Evolutionary conservation across 805 yeast genomes (phyloP), one percentile per base, ranked within the genome.

Genomic region (Starmerella potacharoeniae): DNA sequence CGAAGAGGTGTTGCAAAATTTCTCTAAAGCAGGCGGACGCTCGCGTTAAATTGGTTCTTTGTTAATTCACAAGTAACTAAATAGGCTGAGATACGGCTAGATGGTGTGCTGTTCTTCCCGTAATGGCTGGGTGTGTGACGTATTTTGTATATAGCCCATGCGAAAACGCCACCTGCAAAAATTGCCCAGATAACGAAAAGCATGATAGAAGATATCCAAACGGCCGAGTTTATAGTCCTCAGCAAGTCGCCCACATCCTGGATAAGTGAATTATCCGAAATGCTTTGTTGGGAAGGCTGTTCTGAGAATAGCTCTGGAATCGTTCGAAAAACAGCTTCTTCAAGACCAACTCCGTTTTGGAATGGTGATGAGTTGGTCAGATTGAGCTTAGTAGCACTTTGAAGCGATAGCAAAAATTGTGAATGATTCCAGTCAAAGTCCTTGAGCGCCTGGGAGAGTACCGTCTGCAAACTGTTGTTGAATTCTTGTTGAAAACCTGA

Each of bases 11-110:
- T 53, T 66, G 30, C 62, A 57, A 8, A 67, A 67, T 54, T 62
- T 71, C 49, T 60, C 65, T 13, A 55, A 55, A 16, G 73, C 71
- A 6, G 76, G 76, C 35, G 76, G 75, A 4, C 69, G 76, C 31
- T 67, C 58, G 6, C 56, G 52, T 4, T 60, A 53, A 29, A 22
- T 13, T n/a, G 9, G 7, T 14, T 9, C 13, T 28, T 17, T 41
- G 11, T 28, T 8, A 11, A 2, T 14, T 48, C 8, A 17, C 10
- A 14, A 37, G 1, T 10, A 48, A 8, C 11, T 48, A 37, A 34
- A 34, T 8, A 8, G 35, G 11, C 4, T 33, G 2, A 33, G 35
- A 33, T 33, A 33, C 35, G 8, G 35, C 35, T 10, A 33, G 11
- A 22, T 22, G 22, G 22, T 2, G 22, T 22, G 22, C 35, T 33